phyloP scores from a whole-genome alignment of 768 basidiomycete species.

The Daedalea quercina region DNA sequence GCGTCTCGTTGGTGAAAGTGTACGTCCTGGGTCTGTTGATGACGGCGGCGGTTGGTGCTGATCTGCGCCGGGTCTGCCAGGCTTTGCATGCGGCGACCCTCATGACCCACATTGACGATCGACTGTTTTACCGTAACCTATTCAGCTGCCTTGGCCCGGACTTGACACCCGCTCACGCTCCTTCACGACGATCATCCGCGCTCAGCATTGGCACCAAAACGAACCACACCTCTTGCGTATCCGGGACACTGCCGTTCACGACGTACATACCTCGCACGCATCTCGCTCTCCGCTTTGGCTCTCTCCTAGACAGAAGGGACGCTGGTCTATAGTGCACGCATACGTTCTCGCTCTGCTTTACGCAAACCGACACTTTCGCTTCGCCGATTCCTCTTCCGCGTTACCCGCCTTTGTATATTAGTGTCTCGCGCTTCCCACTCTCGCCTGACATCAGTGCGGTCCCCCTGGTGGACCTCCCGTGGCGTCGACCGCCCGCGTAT shows the following conservation, averaged over 20 bases:
- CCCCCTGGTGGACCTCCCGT: background rate
- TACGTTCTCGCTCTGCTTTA: too few species aligned
- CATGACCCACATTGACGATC: background rate
- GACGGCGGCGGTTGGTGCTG: too few species aligned
- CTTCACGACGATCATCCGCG: background rate
- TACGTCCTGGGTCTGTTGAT: background rate
- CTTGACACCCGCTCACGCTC: background rate
- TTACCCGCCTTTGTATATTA: background rate
- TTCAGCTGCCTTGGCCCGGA: background rate
- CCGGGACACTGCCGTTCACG: background rate
- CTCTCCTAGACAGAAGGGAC: background rate
- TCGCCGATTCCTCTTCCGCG: background rate
- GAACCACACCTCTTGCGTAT: background rate
- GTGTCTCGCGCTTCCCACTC: background rate
- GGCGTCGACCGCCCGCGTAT: background rate
- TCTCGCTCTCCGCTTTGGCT: background rate
- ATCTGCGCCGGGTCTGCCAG: background rate
- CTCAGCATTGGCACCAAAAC: background rate
- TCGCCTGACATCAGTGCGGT: background rate
- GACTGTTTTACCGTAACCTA: background rate
- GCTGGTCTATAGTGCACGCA: background rate
- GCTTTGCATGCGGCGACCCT: background rate
- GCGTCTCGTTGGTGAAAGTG: background rate
- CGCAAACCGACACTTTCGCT: too few species aligned
- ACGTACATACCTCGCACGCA: background rate